Base-by-base conservation (phyloP, 1,284 basidiomycete species). In the Apiotrichum siamense region DNA sequence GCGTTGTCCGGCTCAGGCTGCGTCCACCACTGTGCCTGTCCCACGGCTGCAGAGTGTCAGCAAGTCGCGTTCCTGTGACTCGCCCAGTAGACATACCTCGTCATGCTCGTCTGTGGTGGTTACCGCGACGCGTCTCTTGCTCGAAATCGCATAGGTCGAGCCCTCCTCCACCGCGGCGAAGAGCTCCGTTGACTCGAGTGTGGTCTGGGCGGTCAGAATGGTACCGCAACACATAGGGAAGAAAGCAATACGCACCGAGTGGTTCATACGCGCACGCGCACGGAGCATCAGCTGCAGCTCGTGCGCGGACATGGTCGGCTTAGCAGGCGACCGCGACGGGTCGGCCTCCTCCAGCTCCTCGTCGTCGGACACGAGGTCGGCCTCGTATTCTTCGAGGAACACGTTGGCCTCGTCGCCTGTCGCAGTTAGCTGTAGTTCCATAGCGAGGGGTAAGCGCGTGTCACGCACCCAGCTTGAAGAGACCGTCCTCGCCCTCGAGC, bases 271-370 rank as follows among this genome's bases (percentile, higher is more conserved):
- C 2, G 53, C 67, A 7, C 60, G 46, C 39, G 58, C 29, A 13
- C 56, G 49, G 0, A 67, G 46, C 44, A 63, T 45, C 7, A 55
- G 44, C 18, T 26, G 35, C 7, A 33, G 44, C 24, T 65, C 63
- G 15, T 42, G 47, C n/a, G 25, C 52, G 11, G 50, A 36, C 13
- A 41, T 7, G 17, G 4, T 39, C 12, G 46, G 21, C 24, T 35
- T 9, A 15, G 15, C 44, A 18, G 55, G 43, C 9, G 47, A 44
- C 31, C 10, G 47, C 23, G 52, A 47, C 7, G 49, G 36, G 2
- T 47, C 39, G 13, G 54, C 44, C 21, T 59, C 60, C n/a, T 67
- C 69, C 23, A 64, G 57, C 18, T 68, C 68, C n/a, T n/a, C n/a
- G 27, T 62, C 55, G 31, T 70, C 68, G 0, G 58, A 57, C 10